phyloP scores from a whole-genome alignment of 495 filamentous ascomycete species.

The Thozetella sp. region DNA sequence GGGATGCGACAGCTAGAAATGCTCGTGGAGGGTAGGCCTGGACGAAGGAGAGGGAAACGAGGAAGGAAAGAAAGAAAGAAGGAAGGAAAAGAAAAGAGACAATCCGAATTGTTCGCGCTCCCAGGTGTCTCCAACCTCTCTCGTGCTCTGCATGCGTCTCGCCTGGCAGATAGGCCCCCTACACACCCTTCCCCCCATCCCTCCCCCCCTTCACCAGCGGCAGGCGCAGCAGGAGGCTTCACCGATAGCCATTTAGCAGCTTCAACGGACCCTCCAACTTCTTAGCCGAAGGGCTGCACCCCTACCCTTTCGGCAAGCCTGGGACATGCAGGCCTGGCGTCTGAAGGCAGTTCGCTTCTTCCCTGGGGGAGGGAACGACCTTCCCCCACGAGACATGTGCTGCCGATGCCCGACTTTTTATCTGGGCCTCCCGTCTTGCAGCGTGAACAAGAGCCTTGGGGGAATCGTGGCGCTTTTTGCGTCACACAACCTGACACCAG shows the following conservation, averaged over 20 bases:
- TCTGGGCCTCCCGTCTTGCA: background rate
- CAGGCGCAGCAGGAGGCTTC: background rate
- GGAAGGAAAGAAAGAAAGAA: background rate
- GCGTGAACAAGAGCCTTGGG: background rate
- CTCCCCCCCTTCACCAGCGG: too few species aligned
- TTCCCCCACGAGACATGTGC: background rate
- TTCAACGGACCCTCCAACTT: slow-evolving; percentile 2
- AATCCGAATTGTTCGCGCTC: too few species aligned
- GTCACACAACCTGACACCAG: background rate
- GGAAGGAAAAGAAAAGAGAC: too few species aligned
- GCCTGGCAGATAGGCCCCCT: too few species aligned
- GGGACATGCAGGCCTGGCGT: background rate
- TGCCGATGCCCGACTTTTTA: background rate
- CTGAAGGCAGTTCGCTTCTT: background rate
- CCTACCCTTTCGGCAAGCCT: slow-evolving; percentile 1
- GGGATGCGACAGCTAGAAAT: too few species aligned
- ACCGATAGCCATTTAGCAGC: background rate
- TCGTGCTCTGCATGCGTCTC: too few species aligned
- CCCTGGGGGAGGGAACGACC: background rate
- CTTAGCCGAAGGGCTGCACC: background rate
- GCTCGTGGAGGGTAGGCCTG: background rate
- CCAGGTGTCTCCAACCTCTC: too few species aligned
- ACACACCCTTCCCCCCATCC: too few species aligned
- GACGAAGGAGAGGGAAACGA: background rate
- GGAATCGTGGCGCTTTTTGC: slow-evolving; percentile 1